These are phyloP conservation scores for Solanum lignicaule DNA, from an alignment of 257 asterid genomes.

Conservation along the genomic window DNA sequence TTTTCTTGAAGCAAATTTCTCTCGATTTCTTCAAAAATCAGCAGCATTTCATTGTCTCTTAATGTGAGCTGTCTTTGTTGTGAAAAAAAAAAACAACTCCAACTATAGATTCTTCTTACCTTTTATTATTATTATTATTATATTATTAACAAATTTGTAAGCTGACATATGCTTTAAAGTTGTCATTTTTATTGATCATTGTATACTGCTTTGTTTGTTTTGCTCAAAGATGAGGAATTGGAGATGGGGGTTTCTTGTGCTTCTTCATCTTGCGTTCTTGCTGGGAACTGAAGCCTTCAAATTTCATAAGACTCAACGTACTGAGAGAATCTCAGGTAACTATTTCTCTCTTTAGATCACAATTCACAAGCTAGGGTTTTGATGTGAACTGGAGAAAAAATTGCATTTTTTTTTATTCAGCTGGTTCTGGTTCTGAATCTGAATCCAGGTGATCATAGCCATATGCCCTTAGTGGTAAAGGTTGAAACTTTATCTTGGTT, in stretches of 20 bases:
- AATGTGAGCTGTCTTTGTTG: slow-evolving; percentile 4
- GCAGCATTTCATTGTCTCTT: slow-evolving; percentile 8
- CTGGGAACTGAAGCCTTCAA: slow-evolving; percentile 18
- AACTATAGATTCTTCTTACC: slow-evolving; percentile 23
- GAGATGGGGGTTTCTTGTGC: slow-evolving; percentile 13
- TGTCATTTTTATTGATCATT: not conserved
- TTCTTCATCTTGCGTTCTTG: slow-evolving; percentile 7
- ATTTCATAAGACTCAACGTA: slow-evolving; percentile 20
- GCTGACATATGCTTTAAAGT: not conserved
- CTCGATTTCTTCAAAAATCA: not conserved
- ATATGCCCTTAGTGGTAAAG: not conserved
- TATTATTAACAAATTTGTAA: not conserved
- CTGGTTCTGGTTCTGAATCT: not conserved
- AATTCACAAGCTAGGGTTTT: not conserved
- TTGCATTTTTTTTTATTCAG: not conserved
- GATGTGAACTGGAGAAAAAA: not conserved
- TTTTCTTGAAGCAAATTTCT: slow-evolving; percentile 22
- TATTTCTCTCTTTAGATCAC: not conserved
- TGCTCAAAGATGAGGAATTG: slow-evolving; percentile 8
- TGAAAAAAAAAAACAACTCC: slow-evolving; percentile 7
- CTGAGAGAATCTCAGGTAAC: slow-evolving; percentile 38
- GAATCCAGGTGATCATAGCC: not conserved
- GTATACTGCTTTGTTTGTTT: not conserved
- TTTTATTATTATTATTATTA: not conserved
- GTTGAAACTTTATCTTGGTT: not conserved